A percentile compares a stretch with the other conserved stretches of the same genome.
These are phyloP conservation scores for Penicillium janthinellum DNA, from an alignment of 2,329 filamentous ascomycete species.

Conservation along the genomic window DNA sequence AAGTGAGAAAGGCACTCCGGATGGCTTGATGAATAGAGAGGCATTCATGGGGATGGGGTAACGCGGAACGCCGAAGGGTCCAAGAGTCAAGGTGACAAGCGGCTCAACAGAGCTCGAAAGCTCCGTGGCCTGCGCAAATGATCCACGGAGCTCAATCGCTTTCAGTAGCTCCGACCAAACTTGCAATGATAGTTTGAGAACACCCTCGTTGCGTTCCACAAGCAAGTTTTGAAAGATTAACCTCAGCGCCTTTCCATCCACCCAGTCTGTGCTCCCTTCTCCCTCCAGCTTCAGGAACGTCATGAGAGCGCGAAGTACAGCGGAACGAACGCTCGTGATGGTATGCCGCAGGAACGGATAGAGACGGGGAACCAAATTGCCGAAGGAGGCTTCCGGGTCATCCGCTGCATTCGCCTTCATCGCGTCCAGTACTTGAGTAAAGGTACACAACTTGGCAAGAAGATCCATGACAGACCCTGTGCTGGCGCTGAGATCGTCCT, in stretches of 20 bases:
- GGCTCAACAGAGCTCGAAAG: constrained; percentile 75
- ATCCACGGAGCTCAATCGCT: constrained; percentile 62
- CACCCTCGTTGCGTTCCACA: constrained; percentile 84
- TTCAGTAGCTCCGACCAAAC: constrained; percentile 81
- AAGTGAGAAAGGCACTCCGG: constrained; percentile 76
- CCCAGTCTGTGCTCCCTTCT: constrained; percentile 81
- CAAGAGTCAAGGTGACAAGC: constrained; percentile 81
- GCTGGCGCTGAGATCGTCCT: constrained; percentile 94
- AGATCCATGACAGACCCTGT: constrained; percentile 99
- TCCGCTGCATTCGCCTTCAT: constrained; percentile 88
- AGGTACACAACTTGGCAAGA: constrained; percentile 90
- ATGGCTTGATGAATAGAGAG: constrained; percentile 87
- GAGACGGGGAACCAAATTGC: constrained; percentile 84
- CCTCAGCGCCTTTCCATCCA: constrained; percentile 83
- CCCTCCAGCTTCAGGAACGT: constrained; percentile 89
- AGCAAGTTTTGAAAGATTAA: constrained; percentile 94
- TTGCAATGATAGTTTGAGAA: constrained; percentile 79
- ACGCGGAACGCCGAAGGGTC: constrained; percentile 88
- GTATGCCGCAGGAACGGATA: constrained; percentile 97
- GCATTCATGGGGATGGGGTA: constrained; percentile 92
- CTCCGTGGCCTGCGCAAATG: constrained; percentile 68
- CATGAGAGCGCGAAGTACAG: constrained; percentile 86
- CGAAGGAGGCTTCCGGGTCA: constrained; percentile 86
- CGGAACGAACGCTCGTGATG: constrained; percentile 90
- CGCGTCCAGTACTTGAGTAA: constrained; percentile 85